Conservation (phyloP, 495 filamentous ascomycete species). For the Hyaloscypha bicolor region DNA sequence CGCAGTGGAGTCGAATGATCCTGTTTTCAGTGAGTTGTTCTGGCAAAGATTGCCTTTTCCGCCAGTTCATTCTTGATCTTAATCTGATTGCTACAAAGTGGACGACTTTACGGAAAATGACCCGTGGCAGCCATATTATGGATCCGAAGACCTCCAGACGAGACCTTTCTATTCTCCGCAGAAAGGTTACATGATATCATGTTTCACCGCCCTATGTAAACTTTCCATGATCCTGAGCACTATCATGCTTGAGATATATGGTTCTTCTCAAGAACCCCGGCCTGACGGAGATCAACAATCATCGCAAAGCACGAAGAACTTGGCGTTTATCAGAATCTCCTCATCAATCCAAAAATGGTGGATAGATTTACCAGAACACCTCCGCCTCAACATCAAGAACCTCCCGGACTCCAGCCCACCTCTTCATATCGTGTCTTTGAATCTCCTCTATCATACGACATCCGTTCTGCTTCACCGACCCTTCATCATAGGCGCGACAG, state of each 20-base stretch:
- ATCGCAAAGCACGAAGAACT: background rate
- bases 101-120: constrained; percentile 1
- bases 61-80: background rate
- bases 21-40: constrained; percentile 1
- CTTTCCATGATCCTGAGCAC: constrained; percentile 24
- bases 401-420: constrained; percentile 18
- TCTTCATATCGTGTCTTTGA: constrained; percentile 16
- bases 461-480: constrained; percentile 24
- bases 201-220: constrained; percentile 30
- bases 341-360: constrained; percentile 9
- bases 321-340: background rate
- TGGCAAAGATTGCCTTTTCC: background rate
- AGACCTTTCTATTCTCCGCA: background rate
- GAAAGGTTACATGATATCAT: constrained; percentile 22
- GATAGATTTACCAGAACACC: constrained; percentile 12
- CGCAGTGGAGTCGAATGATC: background rate
- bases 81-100: background rate
- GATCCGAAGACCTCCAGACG: background rate
- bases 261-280: background rate
- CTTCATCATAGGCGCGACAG: constrained; percentile 6
- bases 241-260: constrained; percentile 25
- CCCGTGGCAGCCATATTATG: background rate
- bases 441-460: constrained; percentile 23
- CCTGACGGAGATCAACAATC: background rate
- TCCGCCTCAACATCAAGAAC: constrained; percentile 17